Percentiles rank a stretch among this genome's conserved stretches.
These are phyloP conservation scores for Hypocreales sp. DNA, from an alignment of 2,329 filamentous ascomycete species.

Conservation along the genomic window DNA sequence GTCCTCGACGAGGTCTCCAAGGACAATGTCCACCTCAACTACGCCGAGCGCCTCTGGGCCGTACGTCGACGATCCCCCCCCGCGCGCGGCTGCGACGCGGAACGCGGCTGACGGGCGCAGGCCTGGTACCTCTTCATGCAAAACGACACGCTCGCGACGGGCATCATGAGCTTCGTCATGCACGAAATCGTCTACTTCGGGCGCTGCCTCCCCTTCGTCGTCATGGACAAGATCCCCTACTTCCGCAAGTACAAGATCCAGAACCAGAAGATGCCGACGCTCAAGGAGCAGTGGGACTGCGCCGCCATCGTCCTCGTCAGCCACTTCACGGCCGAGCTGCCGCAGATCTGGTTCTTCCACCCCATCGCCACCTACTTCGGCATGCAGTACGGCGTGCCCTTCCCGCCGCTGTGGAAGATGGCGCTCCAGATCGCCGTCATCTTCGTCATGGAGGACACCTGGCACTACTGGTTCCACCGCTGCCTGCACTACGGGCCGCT, in stretches of 20 bases:
- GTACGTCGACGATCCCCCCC: slow-evolving; percentile 28
- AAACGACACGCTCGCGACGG: slow-evolving; percentile 90
- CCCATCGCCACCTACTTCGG: slow-evolving; percentile 88
- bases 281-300: slow-evolving; percentile 87
- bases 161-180: slow-evolving; percentile 93
- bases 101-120: slow-evolving; percentile 11
- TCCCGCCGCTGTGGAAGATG: slow-evolving; percentile 76
- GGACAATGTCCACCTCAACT: slow-evolving; percentile 74
- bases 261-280: slow-evolving; percentile 75
- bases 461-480: slow-evolving; percentile 97
- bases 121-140: slow-evolving; percentile 97
- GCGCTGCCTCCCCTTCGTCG: slow-evolving; percentile 76
- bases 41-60: slow-evolving; percentile 79
- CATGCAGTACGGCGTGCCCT: slow-evolving; percentile 75
- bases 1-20: slow-evolving; percentile 50
- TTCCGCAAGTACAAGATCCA: slow-evolving; percentile 96
- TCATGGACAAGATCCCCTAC: slow-evolving; percentile 75
- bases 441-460: slow-evolving; percentile 90
- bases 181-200: slow-evolving; percentile 95
- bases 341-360: slow-evolving; percentile 99
- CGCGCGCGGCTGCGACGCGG: too few relatives aligned
- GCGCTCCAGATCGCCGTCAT: slow-evolving; percentile 82
- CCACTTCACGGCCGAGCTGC: slow-evolving; percentile 95
- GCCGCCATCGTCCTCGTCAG: slow-evolving; percentile 82
- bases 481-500: slow-evolving; percentile 85